Conservation (phyloP, 1,284 basidiomycete species). For the Malassezia slooffiae region DNA sequence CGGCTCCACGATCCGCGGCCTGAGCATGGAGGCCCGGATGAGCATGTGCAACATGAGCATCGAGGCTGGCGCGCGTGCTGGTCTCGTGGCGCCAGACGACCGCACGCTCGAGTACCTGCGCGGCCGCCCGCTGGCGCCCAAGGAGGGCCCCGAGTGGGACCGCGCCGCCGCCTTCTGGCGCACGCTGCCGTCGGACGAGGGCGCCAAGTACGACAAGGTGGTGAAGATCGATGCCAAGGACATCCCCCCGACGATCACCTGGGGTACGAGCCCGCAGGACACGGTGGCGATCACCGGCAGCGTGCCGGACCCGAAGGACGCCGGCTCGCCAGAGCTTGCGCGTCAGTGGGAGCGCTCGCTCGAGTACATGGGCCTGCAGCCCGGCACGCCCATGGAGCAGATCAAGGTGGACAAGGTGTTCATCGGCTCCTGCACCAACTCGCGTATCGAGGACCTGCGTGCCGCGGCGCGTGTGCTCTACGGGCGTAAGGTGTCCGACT, state of each 20-base stretch:
- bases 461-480: conserved; percentile 39
- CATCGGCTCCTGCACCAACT: conserved; percentile 45
- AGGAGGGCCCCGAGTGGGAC: conserved; percentile 41
- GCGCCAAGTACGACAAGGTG: conserved; percentile 39
- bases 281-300: conserved; percentile 39
- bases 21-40: conserved; percentile 45
- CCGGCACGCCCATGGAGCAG: conserved; percentile 38
- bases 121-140: conserved; percentile 39
- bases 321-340: conserved; percentile 28
- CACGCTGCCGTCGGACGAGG: conserved; percentile 36
- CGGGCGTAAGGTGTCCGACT: conserved; percentile 35
- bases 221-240: conserved; percentile 39
- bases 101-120: conserved; percentile 44
- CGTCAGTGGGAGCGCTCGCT: conserved; percentile 31
- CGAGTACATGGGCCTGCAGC: conserved; percentile 44
- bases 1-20: conserved; percentile 35
- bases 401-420: conserved; percentile 46
- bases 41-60: conserved; percentile 47
- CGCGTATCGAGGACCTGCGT: conserved; percentile 43
- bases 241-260: conserved; percentile 42
- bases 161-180: conserved; percentile 39
- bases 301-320: conserved; percentile 38
- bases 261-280: conserved; percentile 43
- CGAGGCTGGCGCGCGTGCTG: conserved; percentile 45
- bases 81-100: conserved; percentile 43